Base-by-base conservation (phyloP, 257 asterid genomes). In the Buddleja alternifolia region DNA sequence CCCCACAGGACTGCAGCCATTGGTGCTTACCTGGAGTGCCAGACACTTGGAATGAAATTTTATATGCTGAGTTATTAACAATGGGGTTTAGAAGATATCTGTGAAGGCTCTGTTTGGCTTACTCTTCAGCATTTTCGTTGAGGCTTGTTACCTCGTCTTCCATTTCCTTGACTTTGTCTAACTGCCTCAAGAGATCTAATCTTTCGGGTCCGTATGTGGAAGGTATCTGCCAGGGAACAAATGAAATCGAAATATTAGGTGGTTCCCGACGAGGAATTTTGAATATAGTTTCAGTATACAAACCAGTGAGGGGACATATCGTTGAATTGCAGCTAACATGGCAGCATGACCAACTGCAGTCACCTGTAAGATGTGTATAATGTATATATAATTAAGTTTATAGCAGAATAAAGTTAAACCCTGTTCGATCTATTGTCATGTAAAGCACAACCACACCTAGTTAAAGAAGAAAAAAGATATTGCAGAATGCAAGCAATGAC, bases 21-120 rank as follows among this genome's bases (percentile, higher is more conserved):
- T 91, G 96, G 94, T 92, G 98, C 86, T 75, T 89, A 63, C 98
- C 96, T 4, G 96, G 98, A 58, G 94, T 84, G 63, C 94, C 92
- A 15, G 98, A 87, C 67, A 81, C 90, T 17, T 89, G 96, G 96
- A 92, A 87, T 36, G 87, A 84, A 61, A 75, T 89, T 41, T 66
- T 92, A 63, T 85, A 87, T 16, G 80, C 94, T n/a, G 74, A 81
- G 47, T 61, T 89, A 74, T 34, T 82, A 80, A 66, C 62, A 53
- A 52, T 71, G 47, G 84, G 81, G 70, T 86, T 77, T 60, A 75
- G 75, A 78, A 82, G 2, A 29, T 29, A 1, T 29, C 3, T 2
- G 34, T 69, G 5, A 62, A 19, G 16, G 21, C 63, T 37, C n/a
- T 17, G 15, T 45, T 25, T 44, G 74, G 70, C 34, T 29, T 29